These are phyloP conservation scores for Mycosphaerella arachidis DNA, from an alignment of 2,329 filamentous ascomycete species.

Conservation along the genomic window DNA sequence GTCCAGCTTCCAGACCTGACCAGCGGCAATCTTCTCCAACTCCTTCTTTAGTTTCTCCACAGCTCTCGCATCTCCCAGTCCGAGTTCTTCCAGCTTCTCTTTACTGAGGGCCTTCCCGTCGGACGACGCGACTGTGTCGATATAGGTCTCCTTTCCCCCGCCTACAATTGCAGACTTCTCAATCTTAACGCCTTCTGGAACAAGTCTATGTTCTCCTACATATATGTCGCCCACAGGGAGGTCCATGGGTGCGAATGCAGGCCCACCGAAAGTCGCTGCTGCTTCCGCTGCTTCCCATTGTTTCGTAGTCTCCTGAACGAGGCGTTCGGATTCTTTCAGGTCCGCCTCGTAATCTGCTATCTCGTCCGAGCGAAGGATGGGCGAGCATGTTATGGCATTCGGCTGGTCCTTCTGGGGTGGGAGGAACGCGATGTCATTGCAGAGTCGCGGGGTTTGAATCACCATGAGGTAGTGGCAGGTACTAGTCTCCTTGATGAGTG, in stretches of 20 bases:
- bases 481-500: slow-evolving; percentile 87
- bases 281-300: slow-evolving; percentile 26
- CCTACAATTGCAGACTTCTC: slow-evolving; percentile 50
- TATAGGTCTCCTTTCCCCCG: slow-evolving; percentile 51
- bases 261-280: slow-evolving; percentile 26
- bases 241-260: slow-evolving; percentile 4
- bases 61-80: slow-evolving; percentile 63
- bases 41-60: slow-evolving; percentile 66
- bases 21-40: slow-evolving; percentile 64
- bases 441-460: slow-evolving; percentile 81
- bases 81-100: slow-evolving; percentile 53
- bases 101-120: slow-evolving; percentile 46
- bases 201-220: slow-evolving; percentile 53
- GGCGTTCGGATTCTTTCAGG: slow-evolving; percentile 18
- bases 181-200: slow-evolving; percentile 53
- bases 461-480: slow-evolving; percentile 94
- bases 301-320: slow-evolving; percentile 19
- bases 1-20: slow-evolving; percentile 75
- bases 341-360: slow-evolving; percentile 32
- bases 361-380: slow-evolving; percentile 60
- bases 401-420: slow-evolving; percentile 73
- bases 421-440: slow-evolving; percentile 79
- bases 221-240: slow-evolving; percentile 53
- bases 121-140: slow-evolving; percentile 51
- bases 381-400: slow-evolving; percentile 70